Evolutionary conservation across 495 filamentous ascomycete species (phyloP).

Genomic region (Hyaloscypha variabilis): DNA sequence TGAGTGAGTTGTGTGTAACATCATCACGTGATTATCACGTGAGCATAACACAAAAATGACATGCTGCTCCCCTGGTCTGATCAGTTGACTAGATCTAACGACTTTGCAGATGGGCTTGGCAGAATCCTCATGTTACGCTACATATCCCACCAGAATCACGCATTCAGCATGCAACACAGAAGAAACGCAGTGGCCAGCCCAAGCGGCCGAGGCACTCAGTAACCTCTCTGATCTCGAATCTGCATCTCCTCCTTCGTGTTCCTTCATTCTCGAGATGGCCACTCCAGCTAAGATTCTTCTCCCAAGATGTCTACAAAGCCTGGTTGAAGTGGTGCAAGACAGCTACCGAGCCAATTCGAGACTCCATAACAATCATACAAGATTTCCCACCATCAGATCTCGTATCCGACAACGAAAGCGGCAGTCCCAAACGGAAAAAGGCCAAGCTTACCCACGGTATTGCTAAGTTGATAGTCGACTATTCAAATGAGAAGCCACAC

Average conservation of each 20-base stretch:
- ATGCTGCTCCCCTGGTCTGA: neutral
- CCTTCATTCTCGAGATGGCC: conserved; percentile 80
- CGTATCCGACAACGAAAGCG: conserved; percentile 21
- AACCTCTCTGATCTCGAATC: conserved; percentile 65
- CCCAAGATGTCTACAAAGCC: conserved; percentile 60
- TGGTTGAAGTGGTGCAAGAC: conserved; percentile 68
- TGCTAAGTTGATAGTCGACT: conserved; percentile 47
- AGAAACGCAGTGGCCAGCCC: conserved; percentile 45
- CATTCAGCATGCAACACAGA: conserved; percentile 41
- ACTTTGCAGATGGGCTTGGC: conserved; percentile 82
- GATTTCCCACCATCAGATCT: conserved; percentile 45
- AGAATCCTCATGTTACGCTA: conserved; percentile 73
- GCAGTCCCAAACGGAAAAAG: conserved; percentile 20
- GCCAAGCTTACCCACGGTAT: conserved; percentile 20
- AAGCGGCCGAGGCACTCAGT: conserved; percentile 59
- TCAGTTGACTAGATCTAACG: neutral
- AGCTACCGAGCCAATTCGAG: conserved; percentile 48
- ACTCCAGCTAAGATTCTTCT: conserved; percentile 81
- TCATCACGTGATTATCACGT: conserved; percentile 11
- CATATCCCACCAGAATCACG: conserved; percentile 67
- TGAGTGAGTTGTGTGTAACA: conserved; percentile 66
- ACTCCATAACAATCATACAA: conserved; percentile 54
- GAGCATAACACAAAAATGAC: neutral
- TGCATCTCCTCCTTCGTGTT: conserved; percentile 78
- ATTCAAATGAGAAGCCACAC: conserved; percentile 64